Evolutionary conservation across 768 basidiomycete species (phyloP).

Genomic region (Russula sp.): DNA sequence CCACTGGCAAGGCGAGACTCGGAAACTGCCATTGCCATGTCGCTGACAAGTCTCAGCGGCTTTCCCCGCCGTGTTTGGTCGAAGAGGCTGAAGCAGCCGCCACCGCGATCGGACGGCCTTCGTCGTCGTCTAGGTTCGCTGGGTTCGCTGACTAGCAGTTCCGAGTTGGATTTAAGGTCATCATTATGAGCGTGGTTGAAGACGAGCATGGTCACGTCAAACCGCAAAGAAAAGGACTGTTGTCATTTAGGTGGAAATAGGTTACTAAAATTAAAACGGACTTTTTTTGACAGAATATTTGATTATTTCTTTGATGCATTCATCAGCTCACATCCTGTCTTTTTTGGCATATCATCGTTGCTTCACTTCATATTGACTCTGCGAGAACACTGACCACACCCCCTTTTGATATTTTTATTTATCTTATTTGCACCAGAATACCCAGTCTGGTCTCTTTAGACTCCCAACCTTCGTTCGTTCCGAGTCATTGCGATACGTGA

Average conservation of each 20-base stretch:
- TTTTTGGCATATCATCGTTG: neutral
- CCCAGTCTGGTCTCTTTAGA: no score
- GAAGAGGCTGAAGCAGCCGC: conserved; percentile 17
- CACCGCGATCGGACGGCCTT: conserved; percentile 1
- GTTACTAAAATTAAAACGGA: neutral
- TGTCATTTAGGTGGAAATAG: conserved; percentile 11
- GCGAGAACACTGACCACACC: neutral
- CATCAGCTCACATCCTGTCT: neutral
- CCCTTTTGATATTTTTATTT: neutral
- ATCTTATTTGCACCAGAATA: neutral
- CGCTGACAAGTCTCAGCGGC: conserved; percentile 16
- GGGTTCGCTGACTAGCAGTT: conserved; percentile 11
- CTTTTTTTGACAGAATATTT: neutral
- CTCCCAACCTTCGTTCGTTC: neutral
- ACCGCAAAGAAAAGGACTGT: conserved; percentile 18
- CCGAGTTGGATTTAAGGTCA: conserved; percentile 13
- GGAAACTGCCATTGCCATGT: neutral
- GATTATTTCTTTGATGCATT: neutral
- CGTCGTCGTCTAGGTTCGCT: neutral
- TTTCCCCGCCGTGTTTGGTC: conserved; percentile 14
- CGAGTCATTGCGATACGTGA: neutral
- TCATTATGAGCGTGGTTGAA: conserved; percentile 13
- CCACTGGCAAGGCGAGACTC: neutral
- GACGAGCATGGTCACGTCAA: conserved; percentile 5
- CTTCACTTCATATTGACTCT: neutral